phyloP scores from a whole-genome alignment of 495 filamentous ascomycete genomes.

The Annulohypoxylon maeteangense region DNA sequence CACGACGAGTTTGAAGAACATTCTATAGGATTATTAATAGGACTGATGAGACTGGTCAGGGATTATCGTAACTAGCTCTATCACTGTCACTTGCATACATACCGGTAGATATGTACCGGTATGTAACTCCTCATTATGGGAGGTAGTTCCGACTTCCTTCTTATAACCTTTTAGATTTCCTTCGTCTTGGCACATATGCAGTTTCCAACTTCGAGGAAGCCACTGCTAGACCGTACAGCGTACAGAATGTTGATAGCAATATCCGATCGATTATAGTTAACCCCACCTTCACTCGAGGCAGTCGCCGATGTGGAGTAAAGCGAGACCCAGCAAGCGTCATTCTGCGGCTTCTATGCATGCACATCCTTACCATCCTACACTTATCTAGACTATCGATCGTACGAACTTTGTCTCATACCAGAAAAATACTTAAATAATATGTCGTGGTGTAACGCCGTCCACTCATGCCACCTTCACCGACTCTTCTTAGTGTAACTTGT shows the following conservation, averaged over 20 bases:
- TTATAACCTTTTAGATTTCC: background rate
- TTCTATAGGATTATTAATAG: slow-evolving; percentile 5
- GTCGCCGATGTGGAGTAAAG: slow-evolving; percentile 16
- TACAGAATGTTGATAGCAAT: background rate
- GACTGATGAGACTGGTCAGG: background rate
- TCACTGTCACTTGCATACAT: background rate
- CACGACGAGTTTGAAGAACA: background rate
- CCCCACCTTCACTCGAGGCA: slow-evolving; percentile 24
- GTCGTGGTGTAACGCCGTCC: slow-evolving; percentile 21
- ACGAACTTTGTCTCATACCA: slow-evolving; percentile 30
- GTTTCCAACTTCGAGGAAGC: background rate
- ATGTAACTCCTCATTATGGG: background rate
- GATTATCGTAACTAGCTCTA: background rate
- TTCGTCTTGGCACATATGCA: background rate
- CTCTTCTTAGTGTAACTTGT: background rate
- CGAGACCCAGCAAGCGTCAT: slow-evolving; percentile 20
- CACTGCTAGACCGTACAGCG: too few relatives aligned
- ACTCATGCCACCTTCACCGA: slow-evolving; percentile 21
- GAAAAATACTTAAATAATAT: slow-evolving; percentile 14
- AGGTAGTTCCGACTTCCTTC: background rate
- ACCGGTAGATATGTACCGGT: background rate
- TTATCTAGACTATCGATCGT: slow-evolving; percentile 32
- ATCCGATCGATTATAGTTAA: background rate
- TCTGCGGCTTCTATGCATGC: slow-evolving; percentile 27
- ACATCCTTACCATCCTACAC: background rate